Conservation (phyloP, 2,329 filamentous ascomycete genomes). For the Shiraia bambusicola region DNA sequence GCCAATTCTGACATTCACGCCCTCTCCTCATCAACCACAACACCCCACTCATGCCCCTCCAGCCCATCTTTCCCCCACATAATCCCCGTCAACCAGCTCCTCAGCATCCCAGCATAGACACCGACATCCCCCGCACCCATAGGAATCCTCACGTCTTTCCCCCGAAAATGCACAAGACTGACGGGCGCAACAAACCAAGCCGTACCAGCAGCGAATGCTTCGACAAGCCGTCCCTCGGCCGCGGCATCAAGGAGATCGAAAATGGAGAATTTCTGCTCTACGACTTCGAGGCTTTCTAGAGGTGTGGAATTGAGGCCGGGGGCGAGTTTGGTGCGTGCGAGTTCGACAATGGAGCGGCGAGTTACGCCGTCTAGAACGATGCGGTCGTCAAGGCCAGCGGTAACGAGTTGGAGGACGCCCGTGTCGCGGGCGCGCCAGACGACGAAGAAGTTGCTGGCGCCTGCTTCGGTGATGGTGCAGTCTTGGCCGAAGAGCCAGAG, state of each 20-base stretch:
- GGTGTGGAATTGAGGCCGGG: slow-evolving; percentile 17
- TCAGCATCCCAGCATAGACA: slow-evolving; percentile 46
- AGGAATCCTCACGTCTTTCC: slow-evolving; percentile 47
- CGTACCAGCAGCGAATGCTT: slow-evolving; percentile 85
- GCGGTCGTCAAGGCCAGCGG: slow-evolving; percentile 77
- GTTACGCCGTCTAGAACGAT: slow-evolving; percentile 89
- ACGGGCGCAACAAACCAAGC: slow-evolving; percentile 60
- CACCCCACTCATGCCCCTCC: slow-evolving; percentile 51
- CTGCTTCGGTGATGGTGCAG: slow-evolving; percentile 82
- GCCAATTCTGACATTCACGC: not conserved
- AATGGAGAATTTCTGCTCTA: slow-evolving; percentile 83
- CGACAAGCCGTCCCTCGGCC: slow-evolving; percentile 73
- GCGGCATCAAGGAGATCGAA: slow-evolving; percentile 71
- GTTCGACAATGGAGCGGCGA: slow-evolving; percentile 74
- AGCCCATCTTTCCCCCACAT: slow-evolving; percentile 51
- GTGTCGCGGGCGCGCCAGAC: slow-evolving; percentile 67
- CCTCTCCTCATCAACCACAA: slow-evolving; percentile 45
- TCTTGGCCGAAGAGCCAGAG: slow-evolving; percentile 88
- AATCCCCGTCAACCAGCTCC: slow-evolving; percentile 51
- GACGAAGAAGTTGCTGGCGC: slow-evolving; percentile 89
- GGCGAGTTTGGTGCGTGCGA: slow-evolving; percentile 64
- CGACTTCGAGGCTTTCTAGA: slow-evolving; percentile 60
- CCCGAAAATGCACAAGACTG: slow-evolving; percentile 49
- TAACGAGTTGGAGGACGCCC: slow-evolving; percentile 70
- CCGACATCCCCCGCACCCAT: slow-evolving; percentile 46